Conservation (phyloP, 768 basidiomycete species). For the Gyrodon lividus region DNA sequence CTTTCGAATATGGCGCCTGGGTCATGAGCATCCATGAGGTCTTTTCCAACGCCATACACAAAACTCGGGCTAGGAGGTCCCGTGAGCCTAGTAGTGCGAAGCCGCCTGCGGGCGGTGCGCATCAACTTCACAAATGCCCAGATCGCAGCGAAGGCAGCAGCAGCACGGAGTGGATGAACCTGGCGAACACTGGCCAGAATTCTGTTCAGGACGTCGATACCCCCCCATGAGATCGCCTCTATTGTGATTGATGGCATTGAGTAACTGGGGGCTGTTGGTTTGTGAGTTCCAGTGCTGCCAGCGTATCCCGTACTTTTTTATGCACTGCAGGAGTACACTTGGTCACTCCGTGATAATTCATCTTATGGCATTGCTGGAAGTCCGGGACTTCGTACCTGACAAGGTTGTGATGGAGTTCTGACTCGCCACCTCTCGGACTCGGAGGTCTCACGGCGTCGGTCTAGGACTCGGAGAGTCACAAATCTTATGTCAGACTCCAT, state of each 20-base stretch:
- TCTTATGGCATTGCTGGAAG: too few relatives aligned
- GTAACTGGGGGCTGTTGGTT: too few relatives aligned
- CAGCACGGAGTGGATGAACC: neutral
- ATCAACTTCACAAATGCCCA: conserved; percentile 13
- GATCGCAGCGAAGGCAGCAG: neutral
- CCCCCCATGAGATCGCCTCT: neutral
- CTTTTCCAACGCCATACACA: conserved; percentile 16
- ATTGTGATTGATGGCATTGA: neutral
- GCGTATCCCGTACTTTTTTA: too few relatives aligned
- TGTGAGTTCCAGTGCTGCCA: too few relatives aligned
- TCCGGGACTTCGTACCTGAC: too few relatives aligned
- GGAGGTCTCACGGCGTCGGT: too few relatives aligned
- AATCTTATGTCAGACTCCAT: too few relatives aligned
- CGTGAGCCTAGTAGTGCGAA: conserved; percentile 13
- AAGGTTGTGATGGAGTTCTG: too few relatives aligned
- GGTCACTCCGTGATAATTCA: too few relatives aligned
- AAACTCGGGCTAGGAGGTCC: conserved; percentile 20
- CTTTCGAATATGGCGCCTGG: conserved; percentile 15
- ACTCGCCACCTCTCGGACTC: too few relatives aligned
- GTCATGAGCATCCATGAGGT: neutral
- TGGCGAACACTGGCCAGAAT: neutral
- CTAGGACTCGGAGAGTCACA: too few relatives aligned
- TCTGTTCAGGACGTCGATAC: neutral
- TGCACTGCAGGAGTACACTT: too few relatives aligned
- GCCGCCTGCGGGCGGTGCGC: neutral